Percentiles rank a stretch among this genome's conserved stretches.
Conservation (phyloP, 306 rosid genomes). For the Trifolium subterraneum region DNA sequence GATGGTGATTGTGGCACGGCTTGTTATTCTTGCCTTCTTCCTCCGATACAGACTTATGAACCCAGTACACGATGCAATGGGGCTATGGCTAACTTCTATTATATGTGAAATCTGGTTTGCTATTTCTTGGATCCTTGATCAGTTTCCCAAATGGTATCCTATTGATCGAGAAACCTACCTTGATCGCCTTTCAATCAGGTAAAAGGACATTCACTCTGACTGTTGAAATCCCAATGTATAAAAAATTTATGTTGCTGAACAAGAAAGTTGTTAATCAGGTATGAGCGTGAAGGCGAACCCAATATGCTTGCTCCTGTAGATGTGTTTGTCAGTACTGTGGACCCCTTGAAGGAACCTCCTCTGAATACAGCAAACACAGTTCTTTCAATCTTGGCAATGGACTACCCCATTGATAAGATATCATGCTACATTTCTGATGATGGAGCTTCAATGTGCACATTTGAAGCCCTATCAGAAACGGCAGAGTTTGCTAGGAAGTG, state of each 20-base stretch:
- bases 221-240: neutral
- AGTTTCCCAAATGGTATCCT: slow-evolving; percentile 95
- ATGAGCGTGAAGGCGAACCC: slow-evolving; percentile 89
- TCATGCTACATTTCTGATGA: slow-evolving; percentile 95
- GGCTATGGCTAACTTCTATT: slow-evolving; percentile 91
- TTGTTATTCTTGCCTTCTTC: slow-evolving; percentile 70
- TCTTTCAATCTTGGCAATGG: slow-evolving; percentile 90
- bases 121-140: slow-evolving; percentile 94
- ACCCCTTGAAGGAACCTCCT: slow-evolving; percentile 98
- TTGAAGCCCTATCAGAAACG: slow-evolving; percentile 84
- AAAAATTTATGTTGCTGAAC: slow-evolving; percentile 24
- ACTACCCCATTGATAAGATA: slow-evolving; percentile 86
- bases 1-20: slow-evolving; percentile 81
- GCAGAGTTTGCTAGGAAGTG: slow-evolving; percentile 93
- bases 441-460: slow-evolving; percentile 96
- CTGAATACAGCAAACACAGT: slow-evolving; percentile 86
- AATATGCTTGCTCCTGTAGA: slow-evolving; percentile 85
- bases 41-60: slow-evolving; percentile 75
- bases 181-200: slow-evolving; percentile 90
- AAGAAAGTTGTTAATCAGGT: slow-evolving; percentile 33
- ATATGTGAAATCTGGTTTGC: slow-evolving; percentile 96
- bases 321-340: slow-evolving; percentile 95
- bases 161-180: slow-evolving; percentile 93
- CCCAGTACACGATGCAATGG: slow-evolving; percentile 85
- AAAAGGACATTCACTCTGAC: slow-evolving; percentile 16